phyloP scores from a whole-genome alignment of 306 rosid genomes.

The Styphnolobium japonicum region DNA sequence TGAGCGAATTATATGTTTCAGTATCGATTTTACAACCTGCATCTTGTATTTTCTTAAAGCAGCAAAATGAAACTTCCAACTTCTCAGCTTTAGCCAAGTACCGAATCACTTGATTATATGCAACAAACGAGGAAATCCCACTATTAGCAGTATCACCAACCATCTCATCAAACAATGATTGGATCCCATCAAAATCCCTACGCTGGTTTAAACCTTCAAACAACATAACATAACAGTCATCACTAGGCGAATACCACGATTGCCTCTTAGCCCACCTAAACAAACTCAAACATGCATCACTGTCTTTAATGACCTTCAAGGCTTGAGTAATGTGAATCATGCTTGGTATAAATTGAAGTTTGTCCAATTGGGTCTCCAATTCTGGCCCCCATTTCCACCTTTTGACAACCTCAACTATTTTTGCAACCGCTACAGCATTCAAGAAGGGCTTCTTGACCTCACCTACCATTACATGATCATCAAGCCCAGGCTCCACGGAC shows the following conservation, averaged over 20 bases:
- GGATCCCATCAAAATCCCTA: conserved; percentile 78
- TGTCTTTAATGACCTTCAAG: conserved; percentile 58
- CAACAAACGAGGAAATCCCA: conserved; percentile 45
- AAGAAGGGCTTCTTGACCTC: conserved; percentile 67
- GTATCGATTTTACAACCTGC: conserved; percentile 63
- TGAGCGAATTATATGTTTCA: conserved; percentile 73
- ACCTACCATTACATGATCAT: conserved; percentile 94
- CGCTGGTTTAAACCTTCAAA: conserved; percentile 71
- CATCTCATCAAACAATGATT: conserved; percentile 80
- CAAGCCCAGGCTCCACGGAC: conserved; percentile 80
- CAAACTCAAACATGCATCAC: conserved; percentile 71
- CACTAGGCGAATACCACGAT: conserved; percentile 71
- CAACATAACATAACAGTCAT: conserved; percentile 66
- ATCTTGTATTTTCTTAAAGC: conserved; percentile 79
- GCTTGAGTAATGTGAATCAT: conserved; percentile 74
- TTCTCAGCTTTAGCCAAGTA: conserved; percentile 86
- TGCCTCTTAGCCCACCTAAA: conserved; percentile 93
- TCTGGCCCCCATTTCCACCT: conserved; percentile 99
- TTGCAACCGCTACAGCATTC: conserved; percentile 80
- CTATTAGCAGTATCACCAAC: conserved; percentile 58
- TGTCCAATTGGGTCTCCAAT: conserved; percentile 86
- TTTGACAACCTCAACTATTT: conserved; percentile 79
- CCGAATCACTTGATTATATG: conserved; percentile 74
- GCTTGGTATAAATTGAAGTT: conserved; percentile 79
- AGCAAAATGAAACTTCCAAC: conserved; percentile 82